phyloP scores from a whole-genome alignment of 495 filamentous ascomycete genomes.

The Lophiostoma macrostomum region DNA sequence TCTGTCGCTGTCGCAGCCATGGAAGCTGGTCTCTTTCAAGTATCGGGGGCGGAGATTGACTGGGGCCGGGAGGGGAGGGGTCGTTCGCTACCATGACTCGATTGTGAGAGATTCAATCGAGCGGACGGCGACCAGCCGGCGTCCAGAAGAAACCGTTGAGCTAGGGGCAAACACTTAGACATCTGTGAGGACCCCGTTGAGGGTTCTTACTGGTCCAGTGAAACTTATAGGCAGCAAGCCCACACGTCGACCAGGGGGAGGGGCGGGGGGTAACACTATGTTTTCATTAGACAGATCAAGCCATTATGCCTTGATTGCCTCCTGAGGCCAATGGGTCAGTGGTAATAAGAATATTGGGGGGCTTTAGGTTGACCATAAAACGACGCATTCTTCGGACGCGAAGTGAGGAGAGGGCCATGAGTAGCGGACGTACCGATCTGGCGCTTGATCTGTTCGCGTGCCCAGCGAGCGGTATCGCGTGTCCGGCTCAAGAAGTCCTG shows the following conservation, averaged over 20 bases:
- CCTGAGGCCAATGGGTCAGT: slow-evolving; percentile 15
- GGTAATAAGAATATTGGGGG: slow-evolving; percentile 12
- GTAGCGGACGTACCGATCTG: slow-evolving; percentile 57
- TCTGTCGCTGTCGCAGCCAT: too few species aligned
- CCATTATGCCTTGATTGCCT: slow-evolving; percentile 27
- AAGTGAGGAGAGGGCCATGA: slow-evolving; percentile 4
- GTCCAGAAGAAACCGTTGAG: too few species aligned
- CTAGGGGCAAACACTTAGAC: too few species aligned
- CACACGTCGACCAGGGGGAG: background rate
- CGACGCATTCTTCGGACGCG: background rate
- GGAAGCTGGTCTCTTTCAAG: too few species aligned
- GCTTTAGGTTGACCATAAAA: background rate
- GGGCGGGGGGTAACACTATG: background rate
- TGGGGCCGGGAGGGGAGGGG: too few species aligned
- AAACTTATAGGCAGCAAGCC: background rate
- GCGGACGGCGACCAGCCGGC: too few species aligned
- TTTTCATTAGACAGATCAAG: slow-evolving; percentile 7
- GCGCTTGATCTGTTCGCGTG: slow-evolving; percentile 93
- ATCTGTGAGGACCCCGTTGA: too few species aligned
- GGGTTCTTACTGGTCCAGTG: background rate
- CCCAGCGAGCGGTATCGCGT: slow-evolving; percentile 93
- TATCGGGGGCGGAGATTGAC: too few species aligned
- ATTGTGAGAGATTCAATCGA: too few species aligned
- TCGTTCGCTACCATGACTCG: too few species aligned
- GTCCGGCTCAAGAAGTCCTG: slow-evolving; percentile 78